These are phyloP conservation scores for Bipolaris bicolor DNA, from an alignment of 2,329 filamentous ascomycete genomes.

Conservation along the genomic window DNA sequence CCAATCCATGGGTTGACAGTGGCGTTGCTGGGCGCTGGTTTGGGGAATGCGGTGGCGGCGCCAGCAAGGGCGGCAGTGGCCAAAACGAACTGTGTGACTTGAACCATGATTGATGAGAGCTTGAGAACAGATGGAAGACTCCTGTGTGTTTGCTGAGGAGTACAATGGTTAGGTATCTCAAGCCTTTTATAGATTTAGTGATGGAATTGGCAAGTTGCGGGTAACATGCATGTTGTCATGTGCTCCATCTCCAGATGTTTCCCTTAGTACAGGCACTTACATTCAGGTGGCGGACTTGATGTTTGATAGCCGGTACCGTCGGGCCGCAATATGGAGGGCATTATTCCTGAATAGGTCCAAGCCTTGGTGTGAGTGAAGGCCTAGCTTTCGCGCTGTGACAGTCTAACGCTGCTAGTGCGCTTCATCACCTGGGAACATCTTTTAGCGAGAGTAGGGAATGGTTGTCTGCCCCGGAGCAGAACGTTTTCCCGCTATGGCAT, in stretches of 20 bases:
- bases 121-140: conserved; percentile 1
- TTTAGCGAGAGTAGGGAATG: conserved; percentile 12
- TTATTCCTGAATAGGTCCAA: conserved; percentile 6
- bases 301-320: conserved; percentile 21
- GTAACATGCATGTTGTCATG: conserved; percentile 10
- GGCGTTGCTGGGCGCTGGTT: conserved; percentile 9
- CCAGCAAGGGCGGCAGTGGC: conserved; percentile 28
- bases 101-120: conserved; percentile 29
- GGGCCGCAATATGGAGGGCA: conserved; percentile 16
- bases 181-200: conserved; percentile 15
- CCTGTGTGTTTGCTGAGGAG: conserved; percentile 4
- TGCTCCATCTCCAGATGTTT: conserved; percentile 11
- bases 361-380: conserved; percentile 17
- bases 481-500: conserved; percentile 13
- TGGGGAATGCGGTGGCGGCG: conserved; percentile 24
- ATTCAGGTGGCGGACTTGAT: neutral
- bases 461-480: conserved; percentile 12
- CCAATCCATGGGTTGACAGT: conserved; percentile 31
- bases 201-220: neutral
- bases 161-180: conserved; percentile 11
- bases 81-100: conserved; percentile 31
- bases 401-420: conserved; percentile 2
- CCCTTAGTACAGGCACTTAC: neutral
- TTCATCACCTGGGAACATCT: neutral
- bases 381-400: conserved; percentile 7